Evolutionary conservation across 306 rosid genomes (phyloP).

Genomic region (Alnus glutinosa): DNA sequence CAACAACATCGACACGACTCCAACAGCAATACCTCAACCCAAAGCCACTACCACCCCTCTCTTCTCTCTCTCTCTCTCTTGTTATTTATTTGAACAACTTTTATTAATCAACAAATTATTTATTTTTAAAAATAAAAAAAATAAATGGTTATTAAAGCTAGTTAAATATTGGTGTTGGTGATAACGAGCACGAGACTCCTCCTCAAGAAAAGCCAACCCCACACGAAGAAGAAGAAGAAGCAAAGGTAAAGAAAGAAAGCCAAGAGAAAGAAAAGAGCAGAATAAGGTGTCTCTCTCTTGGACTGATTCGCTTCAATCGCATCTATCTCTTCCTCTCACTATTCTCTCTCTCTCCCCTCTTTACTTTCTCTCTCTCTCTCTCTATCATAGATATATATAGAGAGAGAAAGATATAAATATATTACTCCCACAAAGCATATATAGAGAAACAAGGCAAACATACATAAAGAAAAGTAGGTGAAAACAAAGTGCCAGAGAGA

Average conservation of each 20-base stretch:
- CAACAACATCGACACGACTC: slow-evolving; percentile 34
- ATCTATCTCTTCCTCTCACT: slow-evolving; percentile 52
- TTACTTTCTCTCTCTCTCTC: slow-evolving; percentile 13
- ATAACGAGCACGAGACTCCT: slow-evolving; percentile 39
- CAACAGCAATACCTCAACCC: slow-evolving; percentile 19
- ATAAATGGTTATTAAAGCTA: background rate
- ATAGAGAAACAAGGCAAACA: slow-evolving; percentile 5
- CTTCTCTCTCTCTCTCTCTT: slow-evolving; percentile 2
- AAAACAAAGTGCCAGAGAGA: slow-evolving; percentile 33
- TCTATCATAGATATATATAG: slow-evolving; percentile 12
- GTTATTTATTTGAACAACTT: background rate
- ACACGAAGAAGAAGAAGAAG: slow-evolving; percentile 48
- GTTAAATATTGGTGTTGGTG: slow-evolving; percentile 26
- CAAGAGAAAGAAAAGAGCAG: slow-evolving; percentile 29
- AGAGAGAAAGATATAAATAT: slow-evolving; percentile 1
- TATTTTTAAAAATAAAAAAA: background rate
- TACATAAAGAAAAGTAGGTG: slow-evolving; percentile 37
- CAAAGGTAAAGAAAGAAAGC: slow-evolving; percentile 14
- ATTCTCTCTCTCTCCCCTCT: slow-evolving; percentile 17
- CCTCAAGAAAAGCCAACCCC: slow-evolving; percentile 58
- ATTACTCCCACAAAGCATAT: slow-evolving; percentile 12
- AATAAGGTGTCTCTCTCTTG: slow-evolving; percentile 72
- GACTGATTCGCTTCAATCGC: slow-evolving; percentile 82
- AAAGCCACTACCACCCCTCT: slow-evolving; percentile 15
- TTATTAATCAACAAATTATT: background rate